These are phyloP conservation scores for Coccomyxa sp. DNA, from an alignment of 139 green algal species.

Conservation along the genomic window DNA sequence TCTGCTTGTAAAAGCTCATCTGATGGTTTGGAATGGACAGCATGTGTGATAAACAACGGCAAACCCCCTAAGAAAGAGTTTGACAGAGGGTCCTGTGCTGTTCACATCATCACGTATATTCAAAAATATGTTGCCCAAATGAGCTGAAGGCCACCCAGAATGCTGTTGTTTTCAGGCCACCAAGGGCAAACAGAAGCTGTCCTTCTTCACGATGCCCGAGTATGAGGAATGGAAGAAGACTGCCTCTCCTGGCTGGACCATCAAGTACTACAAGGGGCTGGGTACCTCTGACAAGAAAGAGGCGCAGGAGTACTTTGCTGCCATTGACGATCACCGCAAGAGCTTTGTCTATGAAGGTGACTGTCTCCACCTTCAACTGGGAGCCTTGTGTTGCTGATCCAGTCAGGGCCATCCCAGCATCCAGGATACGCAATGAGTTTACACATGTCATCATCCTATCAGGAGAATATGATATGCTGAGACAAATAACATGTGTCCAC, in stretches of 20 bases:
- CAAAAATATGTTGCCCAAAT: too few relatives aligned
- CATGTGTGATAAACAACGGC: too few relatives aligned
- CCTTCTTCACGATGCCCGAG: conserved; percentile 99
- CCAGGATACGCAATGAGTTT: too few relatives aligned
- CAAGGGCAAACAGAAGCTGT: conserved; percentile 67
- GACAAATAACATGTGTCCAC: neutral
- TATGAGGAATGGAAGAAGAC: conserved; percentile 95
- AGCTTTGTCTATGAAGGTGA: conserved; percentile 82
- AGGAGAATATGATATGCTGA: too few relatives aligned
- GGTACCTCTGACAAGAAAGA: conserved; percentile 90
- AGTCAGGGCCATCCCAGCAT: too few relatives aligned
- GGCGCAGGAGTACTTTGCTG: conserved; percentile 96
- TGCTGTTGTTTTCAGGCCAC: conserved; percentile 51
- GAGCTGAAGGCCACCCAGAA: too few relatives aligned
- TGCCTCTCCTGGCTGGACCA: conserved; percentile 70
- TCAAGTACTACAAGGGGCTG: conserved; percentile 99
- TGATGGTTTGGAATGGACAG: neutral
- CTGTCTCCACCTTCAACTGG: neutral
- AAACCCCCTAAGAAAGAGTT: too few relatives aligned
- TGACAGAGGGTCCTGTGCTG: too few relatives aligned
- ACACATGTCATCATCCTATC: too few relatives aligned
- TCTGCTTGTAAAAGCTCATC: neutral
- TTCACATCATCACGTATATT: too few relatives aligned
- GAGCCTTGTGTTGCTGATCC: neutral
- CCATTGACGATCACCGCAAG: conserved; percentile 78